Evolutionary conservation across 768 basidiomycete species (phyloP).

Genomic region (Rossbeevera mucosa): DNA sequence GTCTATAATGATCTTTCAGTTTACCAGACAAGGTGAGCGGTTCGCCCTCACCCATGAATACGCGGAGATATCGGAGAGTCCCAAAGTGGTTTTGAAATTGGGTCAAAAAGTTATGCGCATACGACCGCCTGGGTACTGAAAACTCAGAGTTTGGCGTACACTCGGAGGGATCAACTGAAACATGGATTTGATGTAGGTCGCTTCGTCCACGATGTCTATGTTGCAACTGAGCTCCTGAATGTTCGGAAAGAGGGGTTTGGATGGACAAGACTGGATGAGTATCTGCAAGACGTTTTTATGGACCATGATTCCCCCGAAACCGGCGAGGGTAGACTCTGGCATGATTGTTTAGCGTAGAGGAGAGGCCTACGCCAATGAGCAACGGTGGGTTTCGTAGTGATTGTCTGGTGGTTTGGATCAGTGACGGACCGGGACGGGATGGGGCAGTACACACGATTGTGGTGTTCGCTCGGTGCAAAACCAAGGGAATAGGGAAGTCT

Average conservation of each 20-base stretch:
- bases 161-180: slow-evolving; percentile 6
- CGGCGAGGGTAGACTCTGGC: background rate
- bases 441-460: slow-evolving; percentile 12
- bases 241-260: slow-evolving; percentile 18
- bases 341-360: slow-evolving; percentile 15
- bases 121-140: slow-evolving; percentile 14
- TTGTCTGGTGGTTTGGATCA: slow-evolving; percentile 3
- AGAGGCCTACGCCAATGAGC: slow-evolving; percentile 19
- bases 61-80: slow-evolving; percentile 10
- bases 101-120: slow-evolving; percentile 10
- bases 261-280: slow-evolving; percentile 19
- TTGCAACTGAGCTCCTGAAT: slow-evolving; percentile 24
- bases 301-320: slow-evolving; percentile 12
- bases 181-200: slow-evolving; percentile 12
- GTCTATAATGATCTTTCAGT: slow-evolving; percentile 1
- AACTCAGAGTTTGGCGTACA: slow-evolving; percentile 8
- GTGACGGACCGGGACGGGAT: background rate
- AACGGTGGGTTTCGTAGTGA: slow-evolving; percentile 9
- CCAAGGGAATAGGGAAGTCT: slow-evolving; percentile 16
- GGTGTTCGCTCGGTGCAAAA: slow-evolving; percentile 11
- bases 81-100: slow-evolving; percentile 12
- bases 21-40: too few relatives aligned
- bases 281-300: slow-evolving; percentile 16
- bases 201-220: slow-evolving; percentile 11
- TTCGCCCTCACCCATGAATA: slow-evolving; percentile 15